Evolutionary conservation across 257 asterid genomes (phyloP).

Genomic region (Jacaranda mimosifolia): DNA sequence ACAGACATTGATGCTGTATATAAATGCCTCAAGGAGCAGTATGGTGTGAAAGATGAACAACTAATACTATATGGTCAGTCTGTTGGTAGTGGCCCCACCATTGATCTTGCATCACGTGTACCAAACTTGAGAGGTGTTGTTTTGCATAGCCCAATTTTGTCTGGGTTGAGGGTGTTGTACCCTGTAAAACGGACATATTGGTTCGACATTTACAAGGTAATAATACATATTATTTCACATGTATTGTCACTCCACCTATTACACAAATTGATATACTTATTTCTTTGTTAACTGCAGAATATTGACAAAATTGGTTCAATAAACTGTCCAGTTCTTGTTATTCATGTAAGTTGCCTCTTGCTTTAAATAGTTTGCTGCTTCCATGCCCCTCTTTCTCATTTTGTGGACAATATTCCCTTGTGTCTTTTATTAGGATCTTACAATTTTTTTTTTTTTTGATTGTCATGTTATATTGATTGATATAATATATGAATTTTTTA

Average conservation of each 20-base stretch:
- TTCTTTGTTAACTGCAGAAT: slow-evolving; percentile 58
- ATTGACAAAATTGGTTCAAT: slow-evolving; percentile 67
- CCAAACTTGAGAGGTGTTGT: slow-evolving; percentile 77
- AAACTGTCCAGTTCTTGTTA: slow-evolving; percentile 75
- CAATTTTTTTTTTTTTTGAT: background rate
- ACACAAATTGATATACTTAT: background rate
- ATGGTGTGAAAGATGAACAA: slow-evolving; percentile 70
- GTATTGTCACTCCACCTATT: slow-evolving; percentile 5
- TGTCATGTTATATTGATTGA: background rate
- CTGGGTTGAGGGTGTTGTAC: slow-evolving; percentile 78
- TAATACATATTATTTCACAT: slow-evolving; percentile 5
- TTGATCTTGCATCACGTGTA: slow-evolving; percentile 74
- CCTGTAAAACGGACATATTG: slow-evolving; percentile 73
- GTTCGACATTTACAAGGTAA: slow-evolving; percentile 82
- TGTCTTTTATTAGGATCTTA: background rate
- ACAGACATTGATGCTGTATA: slow-evolving; percentile 85
- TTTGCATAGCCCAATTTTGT: slow-evolving; percentile 76
- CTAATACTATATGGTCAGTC: slow-evolving; percentile 76
- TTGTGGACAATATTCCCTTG: background rate
- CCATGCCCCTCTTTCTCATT: background rate
- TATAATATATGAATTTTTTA: background rate
- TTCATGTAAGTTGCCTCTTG: slow-evolving; percentile 64
- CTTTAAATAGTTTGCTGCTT: background rate
- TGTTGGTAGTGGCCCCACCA: slow-evolving; percentile 84
- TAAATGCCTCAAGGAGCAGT: slow-evolving; percentile 73